These are phyloP conservation scores for Trichosporon asahii DNA, from an alignment of 1,284 basidiomycete species.

Conservation along the genomic window DNA sequence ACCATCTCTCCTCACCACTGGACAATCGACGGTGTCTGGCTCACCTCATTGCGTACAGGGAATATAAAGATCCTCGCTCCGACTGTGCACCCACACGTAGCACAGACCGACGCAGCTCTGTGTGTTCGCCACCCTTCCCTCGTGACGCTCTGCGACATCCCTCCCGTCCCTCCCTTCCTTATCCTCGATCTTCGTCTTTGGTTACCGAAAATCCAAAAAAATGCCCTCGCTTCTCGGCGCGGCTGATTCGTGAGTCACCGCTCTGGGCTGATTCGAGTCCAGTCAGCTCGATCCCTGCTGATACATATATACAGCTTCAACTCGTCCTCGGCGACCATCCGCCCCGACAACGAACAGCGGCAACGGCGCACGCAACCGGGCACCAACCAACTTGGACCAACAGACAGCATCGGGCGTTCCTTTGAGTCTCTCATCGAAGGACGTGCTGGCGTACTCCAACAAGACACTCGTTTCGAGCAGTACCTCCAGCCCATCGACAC, in stretches of 20 bases:
- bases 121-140: not conserved
- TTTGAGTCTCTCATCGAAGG: slow-evolving; percentile 21
- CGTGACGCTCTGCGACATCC: not conserved
- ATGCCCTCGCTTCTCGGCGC: slow-evolving; percentile 23
- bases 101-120: not conserved
- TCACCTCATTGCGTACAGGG: not conserved
- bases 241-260: slow-evolving; percentile 22
- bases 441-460: slow-evolving; percentile 23
- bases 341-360: slow-evolving; percentile 22
- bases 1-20: not conserved
- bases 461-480: slow-evolving; percentile 10
- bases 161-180: not conserved
- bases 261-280: not conserved
- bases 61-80: not conserved
- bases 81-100: not conserved
- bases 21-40: not conserved
- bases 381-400: slow-evolving; percentile 16
- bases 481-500: not conserved
- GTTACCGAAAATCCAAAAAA: not conserved
- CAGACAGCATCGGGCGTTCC: slow-evolving; percentile 23
- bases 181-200: not conserved
- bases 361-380: slow-evolving; percentile 12
- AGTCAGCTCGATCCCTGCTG: not conserved
- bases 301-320: slow-evolving; percentile 27
- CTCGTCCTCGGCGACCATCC: slow-evolving; percentile 33